These are phyloP conservation scores for Scutellaria galericulata DNA, from an alignment of 257 asterid genomes.

Conservation along the genomic window DNA sequence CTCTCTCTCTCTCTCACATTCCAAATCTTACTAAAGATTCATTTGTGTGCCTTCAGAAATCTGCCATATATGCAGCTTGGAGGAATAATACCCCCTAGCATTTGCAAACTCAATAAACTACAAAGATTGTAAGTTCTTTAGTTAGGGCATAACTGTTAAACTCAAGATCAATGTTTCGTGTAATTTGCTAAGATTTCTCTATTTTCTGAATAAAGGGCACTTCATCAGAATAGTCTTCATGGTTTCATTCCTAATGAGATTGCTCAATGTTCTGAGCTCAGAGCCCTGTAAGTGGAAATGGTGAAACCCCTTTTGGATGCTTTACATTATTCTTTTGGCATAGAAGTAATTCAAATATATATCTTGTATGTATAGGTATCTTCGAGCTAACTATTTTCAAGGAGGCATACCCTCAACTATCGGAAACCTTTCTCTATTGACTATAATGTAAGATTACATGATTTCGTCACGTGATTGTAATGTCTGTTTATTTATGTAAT, in stretches of 20 bases:
- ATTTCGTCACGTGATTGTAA: neutral
- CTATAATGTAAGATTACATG: conserved; percentile 70
- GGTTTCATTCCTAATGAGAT: conserved; percentile 81
- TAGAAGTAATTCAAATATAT: neutral
- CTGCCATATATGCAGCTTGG: conserved; percentile 87
- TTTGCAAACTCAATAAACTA: conserved; percentile 71
- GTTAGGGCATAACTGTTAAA: neutral
- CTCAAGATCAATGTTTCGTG: neutral
- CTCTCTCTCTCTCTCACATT: neutral
- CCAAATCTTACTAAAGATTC: neutral
- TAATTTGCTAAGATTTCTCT: conserved; percentile 18
- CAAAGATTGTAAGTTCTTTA: conserved; percentile 77
- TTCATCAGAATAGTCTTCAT: conserved; percentile 89
- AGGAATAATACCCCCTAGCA: conserved; percentile 83
- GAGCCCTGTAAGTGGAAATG: conserved; percentile 80
- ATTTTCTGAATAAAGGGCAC: conserved; percentile 63
- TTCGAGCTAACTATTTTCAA: conserved; percentile 82
- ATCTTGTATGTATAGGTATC: conserved; percentile 56
- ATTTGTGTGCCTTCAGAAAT: conserved; percentile 57
- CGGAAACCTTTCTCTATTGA: conserved; percentile 80
- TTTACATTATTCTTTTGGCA: neutral
- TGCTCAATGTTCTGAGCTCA: conserved; percentile 69
- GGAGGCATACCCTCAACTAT: conserved; percentile 90
- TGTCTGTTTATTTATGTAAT: neutral
- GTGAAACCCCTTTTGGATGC: neutral